Evolutionary conservation across 1,284 basidiomycete genomes (phyloP).

Genomic region (Psilocybe mexicana): DNA sequence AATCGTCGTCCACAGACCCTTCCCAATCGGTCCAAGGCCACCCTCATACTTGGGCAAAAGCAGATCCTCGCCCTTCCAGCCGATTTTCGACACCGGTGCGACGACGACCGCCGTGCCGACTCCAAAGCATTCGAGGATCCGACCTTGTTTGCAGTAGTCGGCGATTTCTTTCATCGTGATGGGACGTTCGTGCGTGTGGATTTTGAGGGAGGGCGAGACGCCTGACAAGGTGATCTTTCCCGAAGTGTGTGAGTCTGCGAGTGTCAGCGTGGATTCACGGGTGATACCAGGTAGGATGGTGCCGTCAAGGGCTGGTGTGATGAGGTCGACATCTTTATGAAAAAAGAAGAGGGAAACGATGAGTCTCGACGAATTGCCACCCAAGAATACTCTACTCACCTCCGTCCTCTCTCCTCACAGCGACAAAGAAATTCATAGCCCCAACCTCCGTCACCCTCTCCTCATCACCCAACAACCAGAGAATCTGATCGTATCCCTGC

Average conservation of each 20-base stretch:
- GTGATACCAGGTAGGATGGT: constrained; percentile 78
- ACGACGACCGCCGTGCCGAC: constrained; percentile 74
- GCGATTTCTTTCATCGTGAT: constrained; percentile 67
- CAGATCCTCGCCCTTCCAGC: constrained; percentile 53
- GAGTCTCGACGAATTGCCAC: background rate
- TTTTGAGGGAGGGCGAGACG: constrained; percentile 36
- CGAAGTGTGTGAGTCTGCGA: constrained; percentile 51
- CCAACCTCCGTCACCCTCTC: constrained; percentile 52
- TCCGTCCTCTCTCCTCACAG: constrained; percentile 50
- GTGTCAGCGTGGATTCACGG: constrained; percentile 66
- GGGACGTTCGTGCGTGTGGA: constrained; percentile 59
- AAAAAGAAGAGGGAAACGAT: background rate
- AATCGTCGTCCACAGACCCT: constrained; percentile 55
- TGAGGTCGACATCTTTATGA: constrained; percentile 54
- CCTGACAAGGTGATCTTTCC: constrained; percentile 37
- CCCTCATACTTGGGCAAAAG: constrained; percentile 44
- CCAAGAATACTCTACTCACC: constrained; percentile 25
- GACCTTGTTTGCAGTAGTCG: constrained; percentile 46
- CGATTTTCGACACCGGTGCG: constrained; percentile 57
- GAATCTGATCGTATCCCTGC: constrained; percentile 64
- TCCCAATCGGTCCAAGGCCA: constrained; percentile 56
- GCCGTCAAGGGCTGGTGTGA: constrained; percentile 78
- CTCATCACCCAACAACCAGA: constrained; percentile 43
- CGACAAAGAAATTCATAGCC: constrained; percentile 74
- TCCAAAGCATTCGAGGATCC: constrained; percentile 69